Base-by-base conservation (phyloP, 2,329 filamentous ascomycete species). In the Zymoseptoria brevis region DNA sequence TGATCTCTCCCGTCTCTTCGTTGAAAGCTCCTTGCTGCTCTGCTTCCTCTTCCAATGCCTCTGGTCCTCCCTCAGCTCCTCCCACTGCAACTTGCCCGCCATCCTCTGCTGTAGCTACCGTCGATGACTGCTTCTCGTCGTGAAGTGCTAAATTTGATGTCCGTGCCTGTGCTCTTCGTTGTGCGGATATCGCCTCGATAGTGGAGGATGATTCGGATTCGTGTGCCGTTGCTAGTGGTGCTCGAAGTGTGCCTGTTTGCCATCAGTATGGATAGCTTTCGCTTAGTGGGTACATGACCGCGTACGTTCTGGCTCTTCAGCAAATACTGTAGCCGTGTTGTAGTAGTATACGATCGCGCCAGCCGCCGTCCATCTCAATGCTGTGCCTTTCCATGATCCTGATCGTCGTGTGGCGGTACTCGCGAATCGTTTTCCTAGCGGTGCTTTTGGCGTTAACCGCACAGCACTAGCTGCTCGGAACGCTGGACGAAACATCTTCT, bases 1-100 rank as follows among this genome's bases (percentile, higher is more conserved):
- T 99, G 77, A 99, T 99, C 82, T 99, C 94, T 67, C 94, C 94
- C 8, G 94, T 99, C 79, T 97, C 94, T 2, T 92, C 91, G 76
- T 99, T 96, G 79, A 97, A 99, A 0, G 94, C 94, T 58, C 90
- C 94, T 75, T 97, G 86, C 72, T 93, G 86, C 62, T 79, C 83
- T 5, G 90, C 91, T 75, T 96, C 91, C 61, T 90, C 84, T 74
- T 96, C 88, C 13, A 94, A 77, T 19, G 78, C 82, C 65, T 80
- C 79, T 35, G 83, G 75, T 6, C 76, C 72, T 19, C 78, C 82
- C 65, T 80, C 79, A 30, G 83, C 75, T 6, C 76, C 72, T 54
- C 72, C 72, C 26, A 55, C 53, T 53, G 62, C 63, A 1, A 57
- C 62, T 19, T 55, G 59, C n/a, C 62, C 62, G 21, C 66, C 64